Evolutionary conservation across 768 basidiomycete species (phyloP), one percentile per base, ranked within the genome.

Genomic region (Leucocoprinus leucothites): DNA sequence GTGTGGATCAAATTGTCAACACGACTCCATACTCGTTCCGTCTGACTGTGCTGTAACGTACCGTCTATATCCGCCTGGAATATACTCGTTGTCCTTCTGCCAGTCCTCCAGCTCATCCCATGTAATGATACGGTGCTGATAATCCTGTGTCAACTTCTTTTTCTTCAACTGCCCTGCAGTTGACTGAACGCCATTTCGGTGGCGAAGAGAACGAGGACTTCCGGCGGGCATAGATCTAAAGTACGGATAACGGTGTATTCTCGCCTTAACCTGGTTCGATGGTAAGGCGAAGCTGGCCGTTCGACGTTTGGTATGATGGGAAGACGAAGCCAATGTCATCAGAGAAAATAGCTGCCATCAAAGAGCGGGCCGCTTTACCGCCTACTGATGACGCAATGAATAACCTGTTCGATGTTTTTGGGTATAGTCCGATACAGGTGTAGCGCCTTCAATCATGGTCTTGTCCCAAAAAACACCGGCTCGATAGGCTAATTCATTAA

Each of bases 21-120:
- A 42, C 22, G 58, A 41, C 47, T 28, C 28, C 13, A 34, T 43
- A 38, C 58, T 44, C 51, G 26, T 57, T 57, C 43, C 49, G 46
- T 36, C 45, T 28, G 53, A 28, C 46, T 40, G 22, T 24, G 47
- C 26, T 44, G 53, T 44, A n/a, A 55, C 51, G 26, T 63, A 88
- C 89, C 81, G 74, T 69, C 88, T 75, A 65, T 91, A 90, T 1
- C 89, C 89, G 34, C 68, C 69, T 55, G 84, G 36, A 57, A 91
- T 89, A 64, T 81, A 86, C 61, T 89, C 86, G 61, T 90, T 91
- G 68, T 90, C 85, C 59, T 71, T 78, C 67, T 83, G 82, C 86
- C 87, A 91, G 31, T 78, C 77, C 38, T 84, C 81, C 42, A 89
- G 72, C 53, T 86, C 82, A 19, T 64, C 57, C 84, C 84, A 90